Base-by-base conservation (phyloP, 352 stramenopile species). In the Globisporangium spiculum region DNA sequence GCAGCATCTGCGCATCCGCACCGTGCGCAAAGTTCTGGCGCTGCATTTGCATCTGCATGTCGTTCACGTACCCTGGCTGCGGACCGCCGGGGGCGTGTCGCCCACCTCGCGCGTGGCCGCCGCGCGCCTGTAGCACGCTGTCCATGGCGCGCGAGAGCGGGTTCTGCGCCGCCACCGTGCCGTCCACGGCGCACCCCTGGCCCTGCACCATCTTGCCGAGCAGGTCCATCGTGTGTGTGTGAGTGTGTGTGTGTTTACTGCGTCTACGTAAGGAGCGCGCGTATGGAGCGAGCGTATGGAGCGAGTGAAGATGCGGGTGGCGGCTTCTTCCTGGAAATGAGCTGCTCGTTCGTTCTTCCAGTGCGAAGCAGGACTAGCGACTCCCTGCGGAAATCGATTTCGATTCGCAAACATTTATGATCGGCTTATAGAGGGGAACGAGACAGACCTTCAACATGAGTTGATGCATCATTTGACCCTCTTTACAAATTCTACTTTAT, bases 161-260 rank as follows among this genome's bases (percentile, higher is more conserved):
- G 73, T 96, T 96, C 75, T 93, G 81, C 57, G 86, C 78, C n/a
- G 86, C 80, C 48, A 94, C 86, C 2, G 88, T 94, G 73, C 88
- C 88, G 67, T 96, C 88, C 30, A 90, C 86, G 59, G 77, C 75
- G 73, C 88, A 96, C 27, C 88, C 88, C n/a, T 76, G 80, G 60
- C 86, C 86, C 67, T 92, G 83, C 66, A 93, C 83, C 72, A 95
- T 87, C 76, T 95, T 95, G 58, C 85, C 80, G 26, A 95, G 69
- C 27, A 95, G 75, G 73, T 95, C 88, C 88, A 95, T 95, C 46
- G 26, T 72, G 50, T 55, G 24, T 38, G 54, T 34, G 12, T 14
- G 14, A 41, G 30, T 2, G 24, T 59, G 38, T 58, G 26, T 26
- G 12, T 38, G 52, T 54, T 38, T 32, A 32, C 30, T 32, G 30